A percentile compares a stretch with the other conserved stretches of the same genome.
Evolutionary conservation across 192 early-diverging fungal species (phyloP).

Genomic region (Dissophora ornata): DNA sequence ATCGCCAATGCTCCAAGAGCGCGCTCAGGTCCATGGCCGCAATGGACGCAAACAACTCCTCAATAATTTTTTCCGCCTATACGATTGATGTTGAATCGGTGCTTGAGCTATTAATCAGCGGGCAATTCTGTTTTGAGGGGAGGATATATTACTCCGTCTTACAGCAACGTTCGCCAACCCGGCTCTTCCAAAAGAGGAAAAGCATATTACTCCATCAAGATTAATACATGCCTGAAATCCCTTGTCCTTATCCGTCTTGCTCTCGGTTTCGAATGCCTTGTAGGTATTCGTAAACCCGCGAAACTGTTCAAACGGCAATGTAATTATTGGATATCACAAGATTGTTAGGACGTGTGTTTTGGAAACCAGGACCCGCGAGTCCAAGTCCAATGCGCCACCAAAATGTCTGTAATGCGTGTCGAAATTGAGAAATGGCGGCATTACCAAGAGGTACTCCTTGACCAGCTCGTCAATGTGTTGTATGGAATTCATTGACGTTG

Average conservation of each 20-base stretch:
- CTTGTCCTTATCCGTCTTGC: slow-evolving; percentile 65
- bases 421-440: no score
- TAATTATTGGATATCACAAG: background rate
- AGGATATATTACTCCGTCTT: no score
- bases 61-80: slow-evolving; percentile 73
- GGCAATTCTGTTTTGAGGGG: no score
- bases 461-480: slow-evolving; percentile 72
- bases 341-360: background rate
- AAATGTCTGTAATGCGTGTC: no score
- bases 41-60: slow-evolving; percentile 65
- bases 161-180: no score
- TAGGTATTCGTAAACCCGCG: slow-evolving; percentile 70
- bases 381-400: no score
- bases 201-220: no score
- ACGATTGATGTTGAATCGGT: no score
- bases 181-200: no score
- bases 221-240: slow-evolving; percentile 63
- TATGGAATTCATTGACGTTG: slow-evolving; percentile 69
- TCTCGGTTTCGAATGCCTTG: slow-evolving; percentile 67
- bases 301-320: slow-evolving; percentile 62
- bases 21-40: slow-evolving; percentile 61
- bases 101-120: no score
- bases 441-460: slow-evolving; percentile 75
- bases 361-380: background rate
- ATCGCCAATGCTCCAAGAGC: slow-evolving; percentile 69